Evolutionary conservation across 108 stramenopile genomes (phyloP).

Genomic region (Discostella pseudostelligera): DNA sequence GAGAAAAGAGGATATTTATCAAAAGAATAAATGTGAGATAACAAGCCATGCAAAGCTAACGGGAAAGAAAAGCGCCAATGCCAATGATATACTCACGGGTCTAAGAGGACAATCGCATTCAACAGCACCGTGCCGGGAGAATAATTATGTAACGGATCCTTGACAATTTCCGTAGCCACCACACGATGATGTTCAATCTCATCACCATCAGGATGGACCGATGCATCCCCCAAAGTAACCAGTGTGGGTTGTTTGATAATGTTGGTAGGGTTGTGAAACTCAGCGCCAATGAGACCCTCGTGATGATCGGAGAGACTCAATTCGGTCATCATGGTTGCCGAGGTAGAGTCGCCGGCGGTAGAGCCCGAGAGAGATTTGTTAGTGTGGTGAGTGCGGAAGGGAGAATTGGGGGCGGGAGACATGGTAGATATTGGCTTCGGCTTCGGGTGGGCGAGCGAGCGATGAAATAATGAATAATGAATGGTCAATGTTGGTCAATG

Average conservation of each 20-base stretch:
- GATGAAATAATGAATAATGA: too few relatives aligned
- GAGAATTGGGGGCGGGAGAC: too few relatives aligned
- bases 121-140: conserved; percentile 42
- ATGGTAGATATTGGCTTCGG: too few relatives aligned
- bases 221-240: conserved; percentile 50
- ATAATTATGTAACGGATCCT: conserved; percentile 34
- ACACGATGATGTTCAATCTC: conserved; percentile 47
- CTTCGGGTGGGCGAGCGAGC: too few relatives aligned
- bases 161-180: conserved; percentile 57
- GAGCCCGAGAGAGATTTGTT: too few relatives aligned
- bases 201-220: conserved; percentile 43
- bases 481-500: too few relatives aligned
- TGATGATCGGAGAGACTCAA: conserved; percentile 6
- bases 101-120: conserved; percentile 54
- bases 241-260: conserved; percentile 45
- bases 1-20: neutral
- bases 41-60: neutral
- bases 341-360: neutral
- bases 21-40: neutral
- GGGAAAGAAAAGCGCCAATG: neutral
- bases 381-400: too few relatives aligned
- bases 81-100: conserved; percentile 40
- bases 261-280: conserved; percentile 41
- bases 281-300: conserved; percentile 52
- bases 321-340: too few relatives aligned